These are phyloP conservation scores for Rhynchosporium agropyri DNA, from an alignment of 2,329 filamentous ascomycete genomes.

Conservation along the genomic window DNA sequence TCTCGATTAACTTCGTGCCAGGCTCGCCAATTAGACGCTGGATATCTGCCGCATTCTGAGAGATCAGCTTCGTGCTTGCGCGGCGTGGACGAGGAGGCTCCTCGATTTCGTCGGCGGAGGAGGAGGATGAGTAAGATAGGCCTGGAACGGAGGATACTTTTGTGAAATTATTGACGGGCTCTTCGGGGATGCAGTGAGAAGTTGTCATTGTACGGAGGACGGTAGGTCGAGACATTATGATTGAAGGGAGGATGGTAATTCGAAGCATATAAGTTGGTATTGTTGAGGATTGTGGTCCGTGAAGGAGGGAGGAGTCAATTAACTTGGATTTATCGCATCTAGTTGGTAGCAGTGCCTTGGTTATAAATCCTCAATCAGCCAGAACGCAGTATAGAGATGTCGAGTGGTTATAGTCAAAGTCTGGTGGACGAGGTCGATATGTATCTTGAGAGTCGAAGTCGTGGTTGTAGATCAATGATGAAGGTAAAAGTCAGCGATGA, in stretches of 20 bases:
- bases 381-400: conserved; percentile 6
- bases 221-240: conserved; percentile 38
- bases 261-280: conserved; percentile 24
- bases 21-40: conserved; percentile 66
- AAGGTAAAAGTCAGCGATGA: conserved; percentile 14
- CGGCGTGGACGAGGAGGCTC: conserved; percentile 57
- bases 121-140: conserved; percentile 64
- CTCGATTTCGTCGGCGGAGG: conserved; percentile 51
- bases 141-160: conserved; percentile 60
- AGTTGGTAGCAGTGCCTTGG: conserved; percentile 4
- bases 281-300: conserved; percentile 1
- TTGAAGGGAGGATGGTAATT: conserved; percentile 17
- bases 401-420: background rate
- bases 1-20: conserved; percentile 61
- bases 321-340: conserved; percentile 25
- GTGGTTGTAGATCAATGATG: background rate
- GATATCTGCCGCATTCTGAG: conserved; percentile 63
- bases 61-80: conserved; percentile 69
- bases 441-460: conserved; percentile 5
- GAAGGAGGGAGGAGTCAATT: background rate
- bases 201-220: conserved; percentile 37
- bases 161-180: conserved; percentile 21
- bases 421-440: background rate
- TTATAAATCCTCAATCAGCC: background rate
- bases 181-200: conserved; percentile 40